A percentile compares a stretch with the other conserved stretches of the same genome.
Conservation (phyloP, 176 grass and related monocot genomes). For the Aegilops bicornis region DNA sequence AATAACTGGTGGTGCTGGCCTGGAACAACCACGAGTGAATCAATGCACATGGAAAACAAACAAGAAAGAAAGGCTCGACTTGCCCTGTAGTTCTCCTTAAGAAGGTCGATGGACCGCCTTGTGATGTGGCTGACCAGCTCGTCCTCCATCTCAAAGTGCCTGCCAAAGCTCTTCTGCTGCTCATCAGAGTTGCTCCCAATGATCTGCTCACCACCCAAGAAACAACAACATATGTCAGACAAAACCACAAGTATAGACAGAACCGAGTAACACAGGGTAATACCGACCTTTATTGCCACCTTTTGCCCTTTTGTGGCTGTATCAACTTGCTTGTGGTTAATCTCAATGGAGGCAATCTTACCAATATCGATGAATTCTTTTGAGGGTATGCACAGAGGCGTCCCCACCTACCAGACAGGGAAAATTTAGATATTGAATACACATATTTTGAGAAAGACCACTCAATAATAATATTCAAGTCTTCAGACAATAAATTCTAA, state of each 20-base stretch:
- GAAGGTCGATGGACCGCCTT: slow-evolving; percentile 79
- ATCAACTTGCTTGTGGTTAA: slow-evolving; percentile 92
- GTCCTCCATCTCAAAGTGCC: slow-evolving; percentile 89
- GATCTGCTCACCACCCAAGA: slow-evolving; percentile 45
- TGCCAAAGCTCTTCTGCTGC: slow-evolving; percentile 79
- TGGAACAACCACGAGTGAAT: not conserved
- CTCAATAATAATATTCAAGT: not conserved
- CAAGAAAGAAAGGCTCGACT: slow-evolving; percentile 15
- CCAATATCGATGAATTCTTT: slow-evolving; percentile 82
- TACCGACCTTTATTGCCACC: slow-evolving; percentile 77
- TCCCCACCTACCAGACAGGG: slow-evolving; percentile 59
- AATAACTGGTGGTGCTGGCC: not conserved
- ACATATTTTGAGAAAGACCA: not conserved
- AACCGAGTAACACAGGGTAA: not conserved
- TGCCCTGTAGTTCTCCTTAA: slow-evolving; percentile 81
- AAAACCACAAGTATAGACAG: not conserved
- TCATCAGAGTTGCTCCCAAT: slow-evolving; percentile 65
- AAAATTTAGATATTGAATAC: not conserved
- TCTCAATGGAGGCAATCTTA: slow-evolving; percentile 84
- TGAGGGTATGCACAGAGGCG: slow-evolving; percentile 74
- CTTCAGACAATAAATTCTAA: not conserved
- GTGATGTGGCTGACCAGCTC: slow-evolving; percentile 83
- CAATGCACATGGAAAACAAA: not conserved
- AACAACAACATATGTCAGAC: slow-evolving; percentile 9
- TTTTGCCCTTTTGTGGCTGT: slow-evolving; percentile 84